Base-by-base conservation (phyloP, 306 rosid genomes). In the Calophaca sinica region DNA sequence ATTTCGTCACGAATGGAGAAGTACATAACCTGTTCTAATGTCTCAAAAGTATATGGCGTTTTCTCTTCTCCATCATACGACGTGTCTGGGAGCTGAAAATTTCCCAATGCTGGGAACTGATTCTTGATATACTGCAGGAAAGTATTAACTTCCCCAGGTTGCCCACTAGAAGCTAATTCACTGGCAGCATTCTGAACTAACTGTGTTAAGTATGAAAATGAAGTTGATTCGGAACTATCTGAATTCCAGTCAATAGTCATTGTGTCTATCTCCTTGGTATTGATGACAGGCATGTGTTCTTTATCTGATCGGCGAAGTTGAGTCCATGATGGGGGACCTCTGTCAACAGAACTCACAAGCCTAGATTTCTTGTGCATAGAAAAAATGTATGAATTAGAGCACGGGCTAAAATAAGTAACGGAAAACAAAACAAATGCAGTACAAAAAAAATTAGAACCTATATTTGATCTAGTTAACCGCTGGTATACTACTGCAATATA, bases 281-380 rank as follows among this genome's bases (percentile, higher is more conserved):
- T 81, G 50, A 63, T 8, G 67, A 74, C 50, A 68, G 89, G 70
- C 62, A 48, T 63, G 31, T 60, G 84, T 80, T 82, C 89, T 77
- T 89, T 83, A 77, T 85, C 86, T 63, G 76, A 76, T 68, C 5
- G 75, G 72, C 31, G 9, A 81, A 86, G 86, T 74, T 80, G 86
- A 26, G 83, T 85, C 98, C 99, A 92, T 72, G 97, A 90, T 15
- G 74, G 83, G 35, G 93, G 88, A 68, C 93, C 96, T 78, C 87
- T 77, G 68, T 89, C 86, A 54, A 92, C 83, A 10, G 84, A 92
- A 86, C 92, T 90, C 91, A 85, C 88, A 75, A 92, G 98, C 89
- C 89, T 92, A 15, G 99, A 96, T 86, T 88, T 96, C 89, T 89
- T 78, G 84, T 80, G 73, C 68, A 77, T 35, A 68, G 48, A 78